Conservation (phyloP, 495 filamentous ascomycete genomes). For the Lichina pygmaea region DNA sequence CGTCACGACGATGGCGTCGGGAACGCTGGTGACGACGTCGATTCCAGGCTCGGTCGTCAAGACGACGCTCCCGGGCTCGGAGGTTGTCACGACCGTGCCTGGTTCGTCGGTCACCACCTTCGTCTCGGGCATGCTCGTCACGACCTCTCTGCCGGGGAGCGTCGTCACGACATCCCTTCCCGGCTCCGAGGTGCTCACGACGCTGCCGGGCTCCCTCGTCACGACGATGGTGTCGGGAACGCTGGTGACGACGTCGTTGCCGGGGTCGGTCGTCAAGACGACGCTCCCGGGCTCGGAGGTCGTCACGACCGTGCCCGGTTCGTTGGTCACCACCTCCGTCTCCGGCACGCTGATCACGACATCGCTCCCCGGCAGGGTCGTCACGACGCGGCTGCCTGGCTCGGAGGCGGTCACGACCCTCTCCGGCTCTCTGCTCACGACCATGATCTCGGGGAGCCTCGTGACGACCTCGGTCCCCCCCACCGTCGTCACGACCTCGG, state of each 20-base stretch:
- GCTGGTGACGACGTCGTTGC: neutral
- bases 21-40: neutral
- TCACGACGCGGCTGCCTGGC: neutral
- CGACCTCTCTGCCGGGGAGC: conserved; percentile 3
- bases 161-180: conserved; percentile 12
- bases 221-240: neutral
- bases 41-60: neutral
- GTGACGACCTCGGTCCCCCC: neutral
- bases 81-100: neutral
- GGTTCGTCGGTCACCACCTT: neutral
- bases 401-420: neutral
- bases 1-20: neutral
- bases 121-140: neutral
- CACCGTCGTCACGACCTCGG: neutral
- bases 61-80: neutral
- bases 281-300: neutral
- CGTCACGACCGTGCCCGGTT: neutral
- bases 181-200: conserved; percentile 4
- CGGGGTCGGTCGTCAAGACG: neutral
- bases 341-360: neutral
- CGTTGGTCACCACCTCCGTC: neutral
- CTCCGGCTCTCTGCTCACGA: neutral
- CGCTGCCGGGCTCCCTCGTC: neutral
- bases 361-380: neutral
- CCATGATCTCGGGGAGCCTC: neutral